Conservation (phyloP, 75 land plant genomes). For the Pinus tabuliformis region DNA sequence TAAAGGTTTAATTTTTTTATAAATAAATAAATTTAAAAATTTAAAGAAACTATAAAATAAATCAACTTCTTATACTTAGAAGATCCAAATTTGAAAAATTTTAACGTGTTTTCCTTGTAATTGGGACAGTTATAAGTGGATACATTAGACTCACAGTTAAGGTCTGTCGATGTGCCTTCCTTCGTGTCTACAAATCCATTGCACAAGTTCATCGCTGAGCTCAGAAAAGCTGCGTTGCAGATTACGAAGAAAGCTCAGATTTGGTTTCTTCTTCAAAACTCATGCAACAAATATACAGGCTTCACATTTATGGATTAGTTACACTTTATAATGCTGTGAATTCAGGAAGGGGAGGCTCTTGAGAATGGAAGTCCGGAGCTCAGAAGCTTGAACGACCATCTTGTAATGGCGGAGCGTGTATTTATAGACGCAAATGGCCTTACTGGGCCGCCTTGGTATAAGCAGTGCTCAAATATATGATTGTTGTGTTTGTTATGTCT, state of each 20-base stretch:
- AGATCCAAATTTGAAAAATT: background rate
- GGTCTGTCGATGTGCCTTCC: background rate
- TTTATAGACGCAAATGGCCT: conserved; percentile 68
- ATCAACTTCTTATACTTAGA: no score
- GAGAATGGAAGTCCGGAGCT: conserved; percentile 6
- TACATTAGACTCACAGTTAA: background rate
- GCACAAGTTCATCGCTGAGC: background rate
- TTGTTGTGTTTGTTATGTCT: no score
- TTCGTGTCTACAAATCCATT: conserved; percentile 1
- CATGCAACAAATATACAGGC: background rate
- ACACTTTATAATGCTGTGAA: background rate
- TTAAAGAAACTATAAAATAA: background rate
- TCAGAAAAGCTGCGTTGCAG: conserved; percentile 12
- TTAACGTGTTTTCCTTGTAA: background rate
- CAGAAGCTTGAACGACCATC: conserved; percentile 67
- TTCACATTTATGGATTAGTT: background rate
- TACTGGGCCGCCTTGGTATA: conserved; percentile 58
- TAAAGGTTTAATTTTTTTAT: no score
- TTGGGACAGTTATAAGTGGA: background rate
- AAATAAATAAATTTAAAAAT: no score
- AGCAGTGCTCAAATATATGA: conserved; percentile 35
- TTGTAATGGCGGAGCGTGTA: conserved; percentile 72
- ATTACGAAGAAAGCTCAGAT: conserved; percentile 13
- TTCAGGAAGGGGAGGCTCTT: background rate
- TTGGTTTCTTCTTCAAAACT: no score